These are phyloP conservation scores for Nephelium lappaceum DNA, from an alignment of 345 rosid genomes.

Conservation along the genomic window DNA sequence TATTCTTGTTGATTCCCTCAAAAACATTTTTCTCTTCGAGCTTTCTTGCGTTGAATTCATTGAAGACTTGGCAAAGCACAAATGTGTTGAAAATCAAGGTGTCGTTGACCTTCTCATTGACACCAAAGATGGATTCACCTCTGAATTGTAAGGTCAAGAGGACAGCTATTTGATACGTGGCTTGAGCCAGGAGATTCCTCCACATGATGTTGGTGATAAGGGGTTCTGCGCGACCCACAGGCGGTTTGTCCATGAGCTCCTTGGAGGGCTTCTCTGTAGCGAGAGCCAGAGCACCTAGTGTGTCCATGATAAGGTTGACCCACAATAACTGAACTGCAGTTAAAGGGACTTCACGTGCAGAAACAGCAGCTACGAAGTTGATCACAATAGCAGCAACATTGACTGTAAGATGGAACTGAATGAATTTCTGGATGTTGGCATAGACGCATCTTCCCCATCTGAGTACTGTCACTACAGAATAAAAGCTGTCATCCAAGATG, in stretches of 20 bases:
- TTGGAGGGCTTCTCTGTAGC: constrained; percentile 70
- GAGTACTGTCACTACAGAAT: constrained; percentile 61
- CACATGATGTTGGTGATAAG: constrained; percentile 76
- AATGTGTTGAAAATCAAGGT: constrained; percentile 74
- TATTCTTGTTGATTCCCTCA: constrained; percentile 61
- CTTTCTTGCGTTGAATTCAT: constrained; percentile 77
- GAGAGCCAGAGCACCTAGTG: constrained; percentile 73
- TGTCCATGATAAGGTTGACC: constrained; percentile 84
- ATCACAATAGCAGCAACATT: constrained; percentile 69
- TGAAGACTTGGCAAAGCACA: constrained; percentile 76
- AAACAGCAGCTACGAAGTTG: constrained; percentile 75
- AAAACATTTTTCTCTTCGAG: constrained; percentile 78
- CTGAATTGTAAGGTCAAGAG: constrained; percentile 67
- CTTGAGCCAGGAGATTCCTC: constrained; percentile 73
- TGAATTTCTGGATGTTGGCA: constrained; percentile 74
- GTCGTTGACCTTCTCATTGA: constrained; percentile 52
- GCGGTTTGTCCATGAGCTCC: constrained; percentile 63
- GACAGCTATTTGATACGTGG: constrained; percentile 61
- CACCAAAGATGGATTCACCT: constrained; percentile 59
- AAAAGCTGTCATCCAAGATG: constrained; percentile 73
- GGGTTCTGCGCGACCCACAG: constrained; percentile 62
- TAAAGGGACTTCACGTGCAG: constrained; percentile 68
- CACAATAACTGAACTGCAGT: constrained; percentile 72
- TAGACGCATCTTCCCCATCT: constrained; percentile 85
- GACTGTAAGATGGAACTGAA: constrained; percentile 77